Conservation (phyloP, 2,329 filamentous ascomycete species). For the Rhynchosporium secalis region DNA sequence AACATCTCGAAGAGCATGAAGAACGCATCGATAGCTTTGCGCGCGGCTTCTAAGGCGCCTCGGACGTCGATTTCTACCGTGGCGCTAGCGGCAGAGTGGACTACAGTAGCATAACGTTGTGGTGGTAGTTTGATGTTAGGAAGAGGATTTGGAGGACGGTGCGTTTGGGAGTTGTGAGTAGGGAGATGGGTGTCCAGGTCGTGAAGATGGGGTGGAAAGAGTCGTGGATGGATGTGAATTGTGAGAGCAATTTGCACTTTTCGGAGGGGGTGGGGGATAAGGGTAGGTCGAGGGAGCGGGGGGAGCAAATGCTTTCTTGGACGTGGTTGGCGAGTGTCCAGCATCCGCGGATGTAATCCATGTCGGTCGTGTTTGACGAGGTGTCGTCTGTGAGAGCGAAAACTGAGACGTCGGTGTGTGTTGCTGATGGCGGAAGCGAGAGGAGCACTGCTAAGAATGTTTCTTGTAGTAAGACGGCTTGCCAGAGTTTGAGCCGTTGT, state of each 20-base stretch:
- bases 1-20: conserved; percentile 72
- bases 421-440: conserved; percentile 74
- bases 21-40: conserved; percentile 72
- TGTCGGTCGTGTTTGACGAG: conserved; percentile 63
- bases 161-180: conserved; percentile 60
- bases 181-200: conserved; percentile 61
- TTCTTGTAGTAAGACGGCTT: conserved; percentile 77
- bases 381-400: conserved; percentile 72
- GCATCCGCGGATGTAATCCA: conserved; percentile 65
- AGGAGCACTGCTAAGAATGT: conserved; percentile 78
- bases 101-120: conserved; percentile 79
- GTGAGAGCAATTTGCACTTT: conserved; percentile 67
- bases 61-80: conserved; percentile 64
- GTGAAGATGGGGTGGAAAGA: conserved; percentile 71
- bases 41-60: conserved; percentile 71
- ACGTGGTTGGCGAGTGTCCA: conserved; percentile 80
- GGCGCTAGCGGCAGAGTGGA: conserved; percentile 69
- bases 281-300: conserved; percentile 70
- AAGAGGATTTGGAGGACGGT: conserved; percentile 74
- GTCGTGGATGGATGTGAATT: conserved; percentile 71
- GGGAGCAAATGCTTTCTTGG: conserved; percentile 73
- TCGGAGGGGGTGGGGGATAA: conserved; percentile 68
- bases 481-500: conserved; percentile 77
- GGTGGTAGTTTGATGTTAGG: conserved; percentile 78
- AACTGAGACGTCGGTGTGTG: conserved; percentile 76